These are phyloP conservation scores for Ramalina intermedia DNA, from an alignment of 495 filamentous ascomycete species.

Conservation along the genomic window DNA sequence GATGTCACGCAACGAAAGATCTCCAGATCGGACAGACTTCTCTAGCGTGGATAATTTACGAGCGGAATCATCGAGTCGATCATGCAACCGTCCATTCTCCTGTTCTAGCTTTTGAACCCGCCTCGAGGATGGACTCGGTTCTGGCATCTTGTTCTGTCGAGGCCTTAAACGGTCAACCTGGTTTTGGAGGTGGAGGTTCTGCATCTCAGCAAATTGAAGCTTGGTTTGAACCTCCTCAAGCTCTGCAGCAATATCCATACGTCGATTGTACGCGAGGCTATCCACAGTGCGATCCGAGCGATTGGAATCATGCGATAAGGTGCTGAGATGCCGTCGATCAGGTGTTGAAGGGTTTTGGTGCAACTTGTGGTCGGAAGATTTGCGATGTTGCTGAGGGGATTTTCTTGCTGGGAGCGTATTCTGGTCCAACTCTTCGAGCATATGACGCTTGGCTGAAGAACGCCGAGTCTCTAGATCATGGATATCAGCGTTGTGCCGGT, in stretches of 20 bases:
- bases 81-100: conserved; percentile 82
- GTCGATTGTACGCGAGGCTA: conserved; percentile 73
- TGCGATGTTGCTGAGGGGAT: conserved; percentile 62
- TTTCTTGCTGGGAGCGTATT: conserved; percentile 65
- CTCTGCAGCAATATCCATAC: conserved; percentile 83
- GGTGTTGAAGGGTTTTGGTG: conserved; percentile 66
- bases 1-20: conserved; percentile 79
- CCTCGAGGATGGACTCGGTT: conserved; percentile 71
- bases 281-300: conserved; percentile 84
- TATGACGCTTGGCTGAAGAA: conserved; percentile 52
- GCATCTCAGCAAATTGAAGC: conserved; percentile 89
- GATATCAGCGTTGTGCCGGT: conserved; percentile 55
- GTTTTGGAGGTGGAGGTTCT: conserved; percentile 84
- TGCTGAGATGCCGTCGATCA: conserved; percentile 53
- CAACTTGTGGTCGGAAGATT: conserved; percentile 56
- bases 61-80: conserved; percentile 86
- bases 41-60: conserved; percentile 88
- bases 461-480: conserved; percentile 58
- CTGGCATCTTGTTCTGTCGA: conserved; percentile 44
- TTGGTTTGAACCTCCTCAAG: conserved; percentile 89
- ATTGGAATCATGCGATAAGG: conserved; percentile 57
- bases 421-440: conserved; percentile 76
- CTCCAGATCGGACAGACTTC: conserved; percentile 72
- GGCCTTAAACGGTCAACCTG: conserved; percentile 58
- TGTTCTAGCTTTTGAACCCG: conserved; percentile 86